These are phyloP conservation scores for Cajanus cajan DNA, from an alignment of 306 rosid species.

Conservation along the genomic window DNA sequence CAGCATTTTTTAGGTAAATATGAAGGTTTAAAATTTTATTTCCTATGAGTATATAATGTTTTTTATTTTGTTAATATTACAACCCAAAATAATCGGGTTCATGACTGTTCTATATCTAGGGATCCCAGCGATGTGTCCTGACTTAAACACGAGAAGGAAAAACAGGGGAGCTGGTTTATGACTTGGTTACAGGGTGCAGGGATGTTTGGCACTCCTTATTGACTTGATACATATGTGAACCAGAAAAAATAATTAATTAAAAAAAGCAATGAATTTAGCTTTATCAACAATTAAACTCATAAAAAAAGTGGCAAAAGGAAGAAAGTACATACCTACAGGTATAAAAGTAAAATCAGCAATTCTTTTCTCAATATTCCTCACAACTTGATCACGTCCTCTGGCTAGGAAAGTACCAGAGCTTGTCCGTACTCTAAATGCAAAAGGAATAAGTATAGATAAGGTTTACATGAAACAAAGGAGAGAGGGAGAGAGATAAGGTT, in stretches of 20 bases:
- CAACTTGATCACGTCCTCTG: conserved; percentile 77
- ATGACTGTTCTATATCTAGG: neutral
- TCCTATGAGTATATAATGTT: neutral
- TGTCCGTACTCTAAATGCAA: conserved; percentile 65
- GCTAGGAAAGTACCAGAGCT: conserved; percentile 82
- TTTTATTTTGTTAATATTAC: neutral
- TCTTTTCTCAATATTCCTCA: conserved; percentile 76
- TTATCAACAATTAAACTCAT: conserved; percentile 21
- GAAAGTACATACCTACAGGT: conserved; percentile 66
- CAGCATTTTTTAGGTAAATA: neutral
- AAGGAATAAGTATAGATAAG: conserved; percentile 7
- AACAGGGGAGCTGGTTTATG: neutral
- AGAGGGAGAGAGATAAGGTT: neutral
- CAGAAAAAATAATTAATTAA: conserved; percentile 7
- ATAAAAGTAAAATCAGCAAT: conserved; percentile 82
- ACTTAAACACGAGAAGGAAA: neutral
- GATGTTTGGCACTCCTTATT: neutral
- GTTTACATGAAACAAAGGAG: neutral
- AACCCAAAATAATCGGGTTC: neutral
- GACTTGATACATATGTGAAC: neutral
- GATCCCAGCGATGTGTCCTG: neutral
- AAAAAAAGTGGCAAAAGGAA: conserved; percentile 6
- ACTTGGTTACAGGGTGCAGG: neutral
- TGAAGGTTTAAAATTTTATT: neutral
- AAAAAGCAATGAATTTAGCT: neutral